Evolutionary conservation across 352 stramenopile species (phyloP).

Genomic region (Phytophthora multivora): DNA sequence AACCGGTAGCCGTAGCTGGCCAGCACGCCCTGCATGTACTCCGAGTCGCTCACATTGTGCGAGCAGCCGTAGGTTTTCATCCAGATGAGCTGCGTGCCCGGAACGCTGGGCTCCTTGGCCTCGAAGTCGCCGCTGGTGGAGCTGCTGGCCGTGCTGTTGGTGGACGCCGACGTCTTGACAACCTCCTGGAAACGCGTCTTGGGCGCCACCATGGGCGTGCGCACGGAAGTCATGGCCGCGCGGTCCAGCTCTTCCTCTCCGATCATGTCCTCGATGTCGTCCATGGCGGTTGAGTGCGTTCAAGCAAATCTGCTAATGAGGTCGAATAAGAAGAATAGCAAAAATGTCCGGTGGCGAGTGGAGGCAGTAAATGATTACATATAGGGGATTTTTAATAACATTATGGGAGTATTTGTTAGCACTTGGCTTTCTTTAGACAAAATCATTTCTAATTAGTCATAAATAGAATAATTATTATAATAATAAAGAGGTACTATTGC

Average conservation of each 20-base stretch:
- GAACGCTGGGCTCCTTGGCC: conserved; percentile 35
- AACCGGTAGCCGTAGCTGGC: conserved; percentile 91
- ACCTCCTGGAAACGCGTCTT: conserved; percentile 45
- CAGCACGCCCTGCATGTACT: conserved; percentile 94
- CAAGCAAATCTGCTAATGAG: conserved; percentile 19
- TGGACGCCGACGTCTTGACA: conserved; percentile 8
- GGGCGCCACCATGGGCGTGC: conserved; percentile 65
- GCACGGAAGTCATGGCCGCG: conserved; percentile 45
- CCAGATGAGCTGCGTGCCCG: conserved; percentile 80
- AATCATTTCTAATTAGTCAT: not conserved
- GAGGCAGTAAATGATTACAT: too few species aligned
- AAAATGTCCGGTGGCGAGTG: conserved; percentile 11
- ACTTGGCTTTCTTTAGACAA: too few species aligned
- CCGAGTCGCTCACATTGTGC: conserved; percentile 93
- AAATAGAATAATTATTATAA: not conserved
- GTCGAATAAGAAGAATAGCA: conserved; percentile 12
- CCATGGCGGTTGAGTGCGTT: conserved; percentile 31
- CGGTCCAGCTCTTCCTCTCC: conserved; percentile 68
- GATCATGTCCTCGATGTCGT: conserved; percentile 88
- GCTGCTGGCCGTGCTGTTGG: conserved; percentile 29
- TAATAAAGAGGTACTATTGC: not conserved
- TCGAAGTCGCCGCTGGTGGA: conserved; percentile 21
- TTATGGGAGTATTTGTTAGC: not conserved
- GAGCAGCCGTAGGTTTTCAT: conserved; percentile 93
- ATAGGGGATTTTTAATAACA: too few species aligned